Evolutionary conservation across 2,329 filamentous ascomycete genomes (phyloP).

Genomic region (Talaromyces funiculosus): DNA sequence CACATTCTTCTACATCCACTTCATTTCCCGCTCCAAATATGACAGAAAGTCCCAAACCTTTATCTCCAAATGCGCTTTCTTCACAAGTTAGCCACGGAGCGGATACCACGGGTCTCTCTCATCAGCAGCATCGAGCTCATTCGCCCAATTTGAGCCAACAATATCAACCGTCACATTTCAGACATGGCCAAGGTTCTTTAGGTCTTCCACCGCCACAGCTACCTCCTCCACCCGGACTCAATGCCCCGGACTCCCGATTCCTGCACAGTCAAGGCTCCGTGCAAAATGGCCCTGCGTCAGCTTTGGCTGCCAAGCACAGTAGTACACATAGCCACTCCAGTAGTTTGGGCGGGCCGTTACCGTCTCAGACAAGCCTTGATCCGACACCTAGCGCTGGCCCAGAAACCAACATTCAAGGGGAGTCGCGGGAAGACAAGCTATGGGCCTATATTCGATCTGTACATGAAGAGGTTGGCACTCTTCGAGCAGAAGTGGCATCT

Average conservation of each 20-base stretch:
- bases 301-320: constrained; percentile 31
- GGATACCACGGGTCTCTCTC: constrained; percentile 30
- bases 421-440: constrained; percentile 34
- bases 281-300: constrained; percentile 26
- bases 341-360: constrained; percentile 27
- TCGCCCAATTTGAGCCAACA: constrained; percentile 41
- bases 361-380: constrained; percentile 18
- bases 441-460: constrained; percentile 42
- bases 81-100: constrained; percentile 33
- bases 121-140: constrained; percentile 38
- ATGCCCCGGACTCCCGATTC: constrained; percentile 36
- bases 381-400: constrained; percentile 11
- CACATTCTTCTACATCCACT: constrained; percentile 47
- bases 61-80: constrained; percentile 47
- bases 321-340: constrained; percentile 31
- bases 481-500: constrained; percentile 39
- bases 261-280: constrained; percentile 34
- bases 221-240: constrained; percentile 39
- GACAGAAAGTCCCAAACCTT: constrained; percentile 80
- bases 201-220: constrained; percentile 39
- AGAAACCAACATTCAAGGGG: constrained; percentile 22
- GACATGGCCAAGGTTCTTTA: constrained; percentile 18
- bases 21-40: constrained; percentile 64
- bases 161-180: constrained; percentile 39
- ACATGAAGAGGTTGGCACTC: constrained; percentile 35